Base-by-base conservation (phyloP, 257 asterid genomes). In the Plantago elongata region DNA sequence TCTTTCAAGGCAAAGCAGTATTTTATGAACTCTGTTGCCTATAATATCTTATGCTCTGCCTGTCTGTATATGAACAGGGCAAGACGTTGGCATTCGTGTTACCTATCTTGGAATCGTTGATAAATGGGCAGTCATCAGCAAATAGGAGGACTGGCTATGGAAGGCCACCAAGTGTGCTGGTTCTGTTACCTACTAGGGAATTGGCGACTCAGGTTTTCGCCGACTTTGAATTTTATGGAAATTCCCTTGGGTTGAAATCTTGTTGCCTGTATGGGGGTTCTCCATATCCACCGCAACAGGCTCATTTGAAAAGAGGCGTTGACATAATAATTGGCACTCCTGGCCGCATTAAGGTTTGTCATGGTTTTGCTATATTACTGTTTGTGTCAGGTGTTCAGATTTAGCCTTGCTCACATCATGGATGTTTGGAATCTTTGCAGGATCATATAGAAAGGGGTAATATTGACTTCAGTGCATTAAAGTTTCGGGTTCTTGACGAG, bases 401-500 rank as follows among this genome's bases (percentile, higher is more conserved):
- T 15, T 13, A 18, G 22, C 17, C 11, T 14, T 3, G 17, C 5
- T 12, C 54, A 13, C 68, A 67, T 13, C 11, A 17, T 44, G 64
- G 55, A 62, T 42, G 57, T 64, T 56, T 27, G 55, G 64, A 45
- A 44, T 44, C 66, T 29, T 7, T 48, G 58, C 86, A 92, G 99
- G 99, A 93, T 83, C 93, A 83, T 69, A 68, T 89, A 13, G 89
- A 83, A 71, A 85, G 94, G 77, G 94, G 90, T 42, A 86, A 81
- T 72, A 67, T 93, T 51, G 90, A 93, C 81, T 85, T 93, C 38
- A 69, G 95, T 63, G 55, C 81, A 22, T 76, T 93, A 48, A 80
- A 82, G 83, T 93, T 93, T 69, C 91, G 99, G 37, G 96, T 89
- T 4, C 99, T 93, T 69, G 99, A 93, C 30, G 99, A 93, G 78